These are phyloP conservation scores for Zizania palustris DNA, from an alignment of 202 grass and related monocot species.

Conservation along the genomic window DNA sequence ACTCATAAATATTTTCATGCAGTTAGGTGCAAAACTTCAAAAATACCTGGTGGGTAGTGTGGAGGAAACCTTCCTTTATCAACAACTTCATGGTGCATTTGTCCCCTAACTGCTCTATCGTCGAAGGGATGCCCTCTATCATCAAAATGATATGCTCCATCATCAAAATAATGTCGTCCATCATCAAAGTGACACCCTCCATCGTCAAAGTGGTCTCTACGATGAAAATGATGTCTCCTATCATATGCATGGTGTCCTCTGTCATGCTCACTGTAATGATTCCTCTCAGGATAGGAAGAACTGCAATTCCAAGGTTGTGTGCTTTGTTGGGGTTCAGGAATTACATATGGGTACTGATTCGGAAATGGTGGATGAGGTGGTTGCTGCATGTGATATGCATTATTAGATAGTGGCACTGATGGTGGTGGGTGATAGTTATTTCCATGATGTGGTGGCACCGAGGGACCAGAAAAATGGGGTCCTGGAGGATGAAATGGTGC, in stretches of 20 bases:
- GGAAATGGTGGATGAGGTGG: conserved; percentile 60
- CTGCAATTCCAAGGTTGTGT: conserved; percentile 63
- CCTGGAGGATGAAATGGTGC: conserved; percentile 47
- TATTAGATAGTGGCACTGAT: conserved; percentile 51
- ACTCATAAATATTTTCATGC: neutral
- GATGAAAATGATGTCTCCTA: conserved; percentile 58
- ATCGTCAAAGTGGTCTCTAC: conserved; percentile 45
- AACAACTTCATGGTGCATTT: conserved; percentile 55
- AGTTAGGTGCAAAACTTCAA: conserved; percentile 7
- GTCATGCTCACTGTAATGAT: conserved; percentile 50
- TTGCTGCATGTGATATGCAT: conserved; percentile 70
- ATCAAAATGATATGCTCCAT: conserved; percentile 47
- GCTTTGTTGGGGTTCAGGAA: conserved; percentile 68
- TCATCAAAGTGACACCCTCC: conserved; percentile 43
- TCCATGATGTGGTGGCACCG: conserved; percentile 51
- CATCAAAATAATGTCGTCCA: conserved; percentile 53
- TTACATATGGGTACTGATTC: conserved; percentile 70
- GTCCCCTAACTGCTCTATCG: conserved; percentile 56
- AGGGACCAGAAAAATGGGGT: conserved; percentile 44
- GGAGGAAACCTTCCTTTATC: conserved; percentile 58
- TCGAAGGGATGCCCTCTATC: conserved; percentile 51
- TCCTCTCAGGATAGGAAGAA: conserved; percentile 62
- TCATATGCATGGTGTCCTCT: conserved; percentile 47
- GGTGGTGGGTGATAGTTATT: conserved; percentile 72
- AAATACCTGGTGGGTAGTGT: conserved; percentile 54